Percentiles rank a stretch among this genome's conserved stretches.
Conservation (phyloP, 345 rosid species). For the Populus tremula region DNA sequence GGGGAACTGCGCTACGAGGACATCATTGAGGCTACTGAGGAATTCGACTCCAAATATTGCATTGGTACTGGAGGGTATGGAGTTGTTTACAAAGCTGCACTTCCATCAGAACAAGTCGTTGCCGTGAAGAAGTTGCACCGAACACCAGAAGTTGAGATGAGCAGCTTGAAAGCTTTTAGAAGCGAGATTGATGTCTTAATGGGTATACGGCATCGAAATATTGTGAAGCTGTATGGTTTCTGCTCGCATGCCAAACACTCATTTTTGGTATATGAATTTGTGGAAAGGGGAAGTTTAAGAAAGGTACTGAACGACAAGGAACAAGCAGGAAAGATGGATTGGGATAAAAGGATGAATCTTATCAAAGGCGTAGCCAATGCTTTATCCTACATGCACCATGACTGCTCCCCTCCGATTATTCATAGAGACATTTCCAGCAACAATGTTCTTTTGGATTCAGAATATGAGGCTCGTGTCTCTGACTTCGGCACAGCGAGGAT, state of each 20-base stretch:
- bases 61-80: conserved; percentile 9
- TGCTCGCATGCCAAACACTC: background rate
- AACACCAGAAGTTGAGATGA: background rate
- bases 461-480: conserved; percentile 11
- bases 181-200: conserved; percentile 7
- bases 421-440: conserved; percentile 16
- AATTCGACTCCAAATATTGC: background rate
- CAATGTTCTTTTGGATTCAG: conserved; percentile 13
- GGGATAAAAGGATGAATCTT: conserved; percentile 6
- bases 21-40: conserved; percentile 8
- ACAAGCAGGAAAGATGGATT: background rate
- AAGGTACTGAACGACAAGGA: background rate
- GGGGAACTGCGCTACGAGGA: background rate
- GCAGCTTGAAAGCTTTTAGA: conserved; percentile 1
- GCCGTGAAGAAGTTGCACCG: conserved; percentile 15
- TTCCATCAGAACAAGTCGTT: conserved; percentile 1
- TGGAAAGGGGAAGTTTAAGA: conserved; percentile 14
- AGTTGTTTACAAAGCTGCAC: conserved; percentile 3
- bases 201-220: conserved; percentile 7
- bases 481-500: conserved; percentile 18
- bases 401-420: conserved; percentile 7
- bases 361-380: conserved; percentile 12
- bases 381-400: conserved; percentile 16
- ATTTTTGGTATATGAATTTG: conserved; percentile 12
- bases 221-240: background rate